Percentiles rank a stretch among this genome's conserved stretches.
These are phyloP conservation scores for Dichotomopilus funicola DNA, from an alignment of 2,329 filamentous ascomycete genomes.

Conservation along the genomic window DNA sequence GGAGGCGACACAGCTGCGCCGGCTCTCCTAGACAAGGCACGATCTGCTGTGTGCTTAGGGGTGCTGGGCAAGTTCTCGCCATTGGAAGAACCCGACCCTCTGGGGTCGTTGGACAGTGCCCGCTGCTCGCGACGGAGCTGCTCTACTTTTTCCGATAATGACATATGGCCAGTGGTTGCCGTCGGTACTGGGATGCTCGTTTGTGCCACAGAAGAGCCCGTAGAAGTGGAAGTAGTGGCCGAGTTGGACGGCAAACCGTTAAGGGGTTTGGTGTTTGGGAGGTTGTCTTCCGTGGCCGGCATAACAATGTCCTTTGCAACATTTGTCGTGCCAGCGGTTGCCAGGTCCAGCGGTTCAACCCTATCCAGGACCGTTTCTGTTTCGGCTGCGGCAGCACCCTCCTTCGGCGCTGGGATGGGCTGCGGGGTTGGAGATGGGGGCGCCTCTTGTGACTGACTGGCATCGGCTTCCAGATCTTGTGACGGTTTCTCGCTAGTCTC, in stretches of 20 bases:
- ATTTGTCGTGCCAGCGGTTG: slow-evolving; percentile 33
- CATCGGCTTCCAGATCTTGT: slow-evolving; percentile 17
- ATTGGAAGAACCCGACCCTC: slow-evolving; percentile 14
- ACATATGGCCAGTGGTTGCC: slow-evolving; percentile 16
- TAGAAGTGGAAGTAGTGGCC: slow-evolving; percentile 21
- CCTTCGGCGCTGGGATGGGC: slow-evolving; percentile 1
- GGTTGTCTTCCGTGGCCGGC: slow-evolving; percentile 9
- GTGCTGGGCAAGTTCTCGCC: slow-evolving; percentile 18
- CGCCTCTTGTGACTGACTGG: slow-evolving; percentile 9
- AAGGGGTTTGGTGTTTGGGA: slow-evolving; percentile 8
- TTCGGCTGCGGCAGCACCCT: slow-evolving; percentile 18
- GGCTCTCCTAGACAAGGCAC: slow-evolving; percentile 36
- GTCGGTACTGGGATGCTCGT: slow-evolving; percentile 4
- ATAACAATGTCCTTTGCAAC: slow-evolving; percentile 17
- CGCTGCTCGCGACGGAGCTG: slow-evolving; percentile 47
- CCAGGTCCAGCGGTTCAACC: slow-evolving; percentile 46
- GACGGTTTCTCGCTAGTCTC: slow-evolving; percentile 23
- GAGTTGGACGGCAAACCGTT: slow-evolving; percentile 9
- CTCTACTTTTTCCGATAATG: slow-evolving; percentile 42
- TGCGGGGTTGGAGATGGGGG: slow-evolving; percentile 14
- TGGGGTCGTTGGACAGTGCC: slow-evolving; percentile 29
- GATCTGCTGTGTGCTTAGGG: slow-evolving; percentile 20
- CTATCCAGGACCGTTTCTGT: slow-evolving; percentile 34
- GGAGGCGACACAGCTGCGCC: slow-evolving; percentile 45
- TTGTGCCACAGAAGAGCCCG: slow-evolving; percentile 4